Evolutionary conservation across 148 eudicot genomes (phyloP).

Genomic region (Mesembryanthemum crystallinum): DNA sequence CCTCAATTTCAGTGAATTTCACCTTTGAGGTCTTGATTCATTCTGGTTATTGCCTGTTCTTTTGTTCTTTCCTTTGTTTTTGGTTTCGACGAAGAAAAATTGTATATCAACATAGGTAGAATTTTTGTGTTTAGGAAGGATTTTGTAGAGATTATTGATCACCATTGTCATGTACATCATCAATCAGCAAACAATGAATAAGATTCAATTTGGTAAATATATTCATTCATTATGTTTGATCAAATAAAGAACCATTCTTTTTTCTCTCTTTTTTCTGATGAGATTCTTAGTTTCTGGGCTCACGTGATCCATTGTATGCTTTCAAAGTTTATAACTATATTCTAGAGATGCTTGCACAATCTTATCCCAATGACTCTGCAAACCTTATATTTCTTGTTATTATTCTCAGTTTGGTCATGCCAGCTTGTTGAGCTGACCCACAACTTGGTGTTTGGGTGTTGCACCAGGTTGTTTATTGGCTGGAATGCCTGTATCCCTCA

Average conservation of each 20-base stretch:
- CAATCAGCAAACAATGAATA: neutral
- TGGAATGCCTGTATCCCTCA: too few relatives aligned
- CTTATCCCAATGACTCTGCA: too few relatives aligned
- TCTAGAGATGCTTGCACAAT: too few relatives aligned
- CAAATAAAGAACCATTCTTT: neutral
- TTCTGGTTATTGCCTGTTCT: neutral
- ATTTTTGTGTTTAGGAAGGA: neutral
- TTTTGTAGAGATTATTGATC: constrained; percentile 12
- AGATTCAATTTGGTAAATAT: neutral
- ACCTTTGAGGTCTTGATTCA: neutral
- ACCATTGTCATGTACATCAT: constrained; percentile 8
- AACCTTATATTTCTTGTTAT: too few relatives aligned
- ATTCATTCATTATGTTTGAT: neutral
- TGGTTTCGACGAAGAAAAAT: neutral
- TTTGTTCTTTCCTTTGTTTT: constrained; percentile 5
- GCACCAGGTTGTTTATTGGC: too few relatives aligned
- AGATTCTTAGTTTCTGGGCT: neutral
- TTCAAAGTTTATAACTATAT: neutral
- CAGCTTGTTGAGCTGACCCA: too few relatives aligned
- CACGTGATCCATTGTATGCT: constrained; percentile 5
- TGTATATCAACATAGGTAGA: constrained; percentile 5
- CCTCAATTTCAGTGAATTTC: constrained; percentile 23
- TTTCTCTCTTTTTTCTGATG: neutral
- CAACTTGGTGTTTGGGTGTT: too few relatives aligned
- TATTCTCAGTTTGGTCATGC: too few relatives aligned